Evolutionary conservation across 306 rosid species (phyloP), one percentile per base, ranked within the genome.

Genomic region (Prosopis cineraria): DNA sequence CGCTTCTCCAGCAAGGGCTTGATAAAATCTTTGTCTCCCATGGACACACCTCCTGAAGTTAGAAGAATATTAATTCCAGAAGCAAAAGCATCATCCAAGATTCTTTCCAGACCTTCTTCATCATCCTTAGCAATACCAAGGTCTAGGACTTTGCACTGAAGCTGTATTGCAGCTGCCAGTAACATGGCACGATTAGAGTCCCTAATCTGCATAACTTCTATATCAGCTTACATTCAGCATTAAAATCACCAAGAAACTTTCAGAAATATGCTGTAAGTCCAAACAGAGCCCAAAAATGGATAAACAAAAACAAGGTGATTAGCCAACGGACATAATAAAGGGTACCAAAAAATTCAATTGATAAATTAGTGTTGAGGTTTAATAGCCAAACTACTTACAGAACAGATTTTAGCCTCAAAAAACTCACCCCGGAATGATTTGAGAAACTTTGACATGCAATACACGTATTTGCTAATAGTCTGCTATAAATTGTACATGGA

Each of bases 41-140:
- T 92, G 37, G 98, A 92, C 85, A 94, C 97, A 73, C 98, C 98
- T 66, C 98, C 98, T 76, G 98, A 92, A 87, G 97, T 89, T 59
- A 94, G 78, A 82, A 94, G 97, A 87, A 94, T 87, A 68, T 94
- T 72, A 74, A 85, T 83, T 70, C 95, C 97, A 81, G 97, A 72
- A 73, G 91, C 85, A 78, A 92, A 81, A 72, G 90, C 97, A 81
- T 88, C 63, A 79, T 90, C 89, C 83, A 92, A 85, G 78, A 88
- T 84, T 80, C 82, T 86, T 80, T 82, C 97, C 13, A 88, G 96
- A 79, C 58, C 87, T 52, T 79, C 88, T 88, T 92, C 84, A 64
- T 92, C 92, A 87, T 94, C 98, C 84, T 90, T 85, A 65, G 88
- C 91, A 64, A 90, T 92, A 71, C 97, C 97, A 43, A 94, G 86